These are phyloP conservation scores for Sporothrix mexicana DNA, from an alignment of 2,329 filamentous ascomycete species.

Conservation along the genomic window DNA sequence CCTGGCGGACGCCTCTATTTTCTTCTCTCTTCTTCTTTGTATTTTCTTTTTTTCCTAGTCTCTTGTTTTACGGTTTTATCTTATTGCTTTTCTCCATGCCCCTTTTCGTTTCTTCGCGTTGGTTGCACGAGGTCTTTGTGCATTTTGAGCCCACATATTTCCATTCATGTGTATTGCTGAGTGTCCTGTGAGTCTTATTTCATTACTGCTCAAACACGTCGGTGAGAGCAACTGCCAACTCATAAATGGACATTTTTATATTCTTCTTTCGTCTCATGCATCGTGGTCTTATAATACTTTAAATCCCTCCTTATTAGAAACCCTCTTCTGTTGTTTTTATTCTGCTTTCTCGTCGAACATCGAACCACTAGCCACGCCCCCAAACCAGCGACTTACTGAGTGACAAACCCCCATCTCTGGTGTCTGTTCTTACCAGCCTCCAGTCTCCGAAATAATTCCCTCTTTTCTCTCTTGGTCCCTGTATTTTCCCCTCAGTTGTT, in stretches of 20 bases:
- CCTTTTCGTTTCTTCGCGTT: not conserved
- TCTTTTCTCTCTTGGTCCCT: not conserved
- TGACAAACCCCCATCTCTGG: not conserved
- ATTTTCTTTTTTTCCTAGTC: not conserved
- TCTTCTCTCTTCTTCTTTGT: constrained; percentile 9
- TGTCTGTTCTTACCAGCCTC: not conserved
- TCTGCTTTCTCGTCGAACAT: not conserved
- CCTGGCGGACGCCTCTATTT: constrained; percentile 1
- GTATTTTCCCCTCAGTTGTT: not conserved
- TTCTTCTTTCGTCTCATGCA: not conserved
- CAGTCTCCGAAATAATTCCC: not conserved
- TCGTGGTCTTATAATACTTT: not conserved
- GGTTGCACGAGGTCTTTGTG: constrained; percentile 14
- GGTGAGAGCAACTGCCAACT: too few relatives aligned
- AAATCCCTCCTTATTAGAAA: not conserved
- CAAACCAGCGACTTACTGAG: constrained; percentile 17
- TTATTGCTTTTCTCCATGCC: not conserved
- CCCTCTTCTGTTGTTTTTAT: not conserved
- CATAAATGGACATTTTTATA: not conserved
- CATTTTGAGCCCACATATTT: not conserved
- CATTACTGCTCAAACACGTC: not conserved
- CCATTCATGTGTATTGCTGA: not conserved
- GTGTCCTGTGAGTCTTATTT: not conserved
- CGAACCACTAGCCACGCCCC: not conserved
- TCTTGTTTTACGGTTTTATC: constrained; percentile 14